Evolutionary conservation across 164 flowering plant species (phyloP).

Genomic region (Stephania japonica): DNA sequence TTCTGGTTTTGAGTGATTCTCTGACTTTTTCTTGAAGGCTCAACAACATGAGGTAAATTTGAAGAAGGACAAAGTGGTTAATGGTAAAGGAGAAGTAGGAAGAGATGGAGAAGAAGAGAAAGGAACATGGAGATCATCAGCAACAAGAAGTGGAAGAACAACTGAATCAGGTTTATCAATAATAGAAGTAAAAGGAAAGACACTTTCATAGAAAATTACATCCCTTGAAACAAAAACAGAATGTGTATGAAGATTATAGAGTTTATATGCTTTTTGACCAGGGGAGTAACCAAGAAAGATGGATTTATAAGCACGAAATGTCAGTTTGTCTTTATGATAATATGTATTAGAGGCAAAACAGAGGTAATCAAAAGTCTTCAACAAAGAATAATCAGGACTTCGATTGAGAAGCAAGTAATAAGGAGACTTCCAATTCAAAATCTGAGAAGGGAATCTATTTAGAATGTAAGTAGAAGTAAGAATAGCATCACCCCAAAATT

Average conservation of each 20-base stretch:
- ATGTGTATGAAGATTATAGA: neutral
- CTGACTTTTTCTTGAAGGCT: too few relatives aligned
- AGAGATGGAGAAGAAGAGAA: too few relatives aligned
- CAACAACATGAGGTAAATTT: too few relatives aligned
- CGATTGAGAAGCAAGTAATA: neutral
- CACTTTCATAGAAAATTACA: neutral
- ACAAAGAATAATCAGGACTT: too few relatives aligned
- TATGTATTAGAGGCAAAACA: conserved; percentile 1
- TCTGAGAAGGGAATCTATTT: neutral
- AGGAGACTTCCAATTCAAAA: neutral
- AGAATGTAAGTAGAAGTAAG: neutral
- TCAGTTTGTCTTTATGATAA: neutral
- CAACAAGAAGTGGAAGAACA: neutral
- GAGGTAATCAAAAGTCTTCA: neutral
- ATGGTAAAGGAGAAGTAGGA: too few relatives aligned
- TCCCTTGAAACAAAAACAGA: neutral
- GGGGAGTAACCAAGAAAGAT: conserved; percentile 1
- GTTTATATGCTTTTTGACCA: conserved; percentile 3
- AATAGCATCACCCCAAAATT: neutral
- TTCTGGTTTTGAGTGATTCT: too few relatives aligned
- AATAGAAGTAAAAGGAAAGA: neutral
- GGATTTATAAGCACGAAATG: neutral
- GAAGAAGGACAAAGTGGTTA: too few relatives aligned
- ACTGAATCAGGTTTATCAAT: neutral
- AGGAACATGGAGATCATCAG: neutral